Conservation (phyloP, 345 rosid genomes). For the Clausena lansium region DNA sequence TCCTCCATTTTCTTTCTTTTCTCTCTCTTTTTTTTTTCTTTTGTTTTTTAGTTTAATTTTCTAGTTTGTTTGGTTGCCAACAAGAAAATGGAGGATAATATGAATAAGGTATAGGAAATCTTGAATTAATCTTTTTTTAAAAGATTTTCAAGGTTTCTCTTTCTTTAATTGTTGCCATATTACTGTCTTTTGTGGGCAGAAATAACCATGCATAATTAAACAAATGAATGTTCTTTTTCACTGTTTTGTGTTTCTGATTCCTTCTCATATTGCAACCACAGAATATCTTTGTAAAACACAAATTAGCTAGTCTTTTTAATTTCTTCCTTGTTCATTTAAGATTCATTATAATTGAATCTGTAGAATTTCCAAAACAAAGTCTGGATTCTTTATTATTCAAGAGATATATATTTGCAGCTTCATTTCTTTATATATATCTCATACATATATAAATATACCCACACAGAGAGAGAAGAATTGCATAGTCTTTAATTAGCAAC, state of each 20-base stretch:
- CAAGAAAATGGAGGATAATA: constrained; percentile 28
- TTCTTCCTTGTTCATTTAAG: constrained; percentile 3
- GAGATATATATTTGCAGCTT: not conserved
- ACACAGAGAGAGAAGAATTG: too few relatives aligned
- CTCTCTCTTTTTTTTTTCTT: too few relatives aligned
- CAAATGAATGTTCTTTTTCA: not conserved
- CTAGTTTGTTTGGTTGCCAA: constrained; percentile 32
- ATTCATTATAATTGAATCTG: not conserved
- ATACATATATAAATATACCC: too few relatives aligned
- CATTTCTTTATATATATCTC: too few relatives aligned
- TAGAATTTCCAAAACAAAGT: not conserved
- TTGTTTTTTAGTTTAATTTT: not conserved
- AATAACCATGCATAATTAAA: not conserved
- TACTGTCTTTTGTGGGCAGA: not conserved
- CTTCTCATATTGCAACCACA: not conserved
- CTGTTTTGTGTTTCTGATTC: not conserved
- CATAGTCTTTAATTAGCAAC: too few relatives aligned
- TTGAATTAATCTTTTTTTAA: not conserved
- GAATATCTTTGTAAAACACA: not conserved
- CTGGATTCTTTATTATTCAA: not conserved
- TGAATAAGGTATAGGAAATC: constrained; percentile 17
- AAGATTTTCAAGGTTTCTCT: constrained; percentile 14
- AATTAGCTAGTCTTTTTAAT: not conserved
- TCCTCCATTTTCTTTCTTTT: not conserved
- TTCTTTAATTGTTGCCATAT: not conserved